phyloP scores from a whole-genome alignment of 2,329 filamentous ascomycete genomes.

The Didymella exigua region DNA sequence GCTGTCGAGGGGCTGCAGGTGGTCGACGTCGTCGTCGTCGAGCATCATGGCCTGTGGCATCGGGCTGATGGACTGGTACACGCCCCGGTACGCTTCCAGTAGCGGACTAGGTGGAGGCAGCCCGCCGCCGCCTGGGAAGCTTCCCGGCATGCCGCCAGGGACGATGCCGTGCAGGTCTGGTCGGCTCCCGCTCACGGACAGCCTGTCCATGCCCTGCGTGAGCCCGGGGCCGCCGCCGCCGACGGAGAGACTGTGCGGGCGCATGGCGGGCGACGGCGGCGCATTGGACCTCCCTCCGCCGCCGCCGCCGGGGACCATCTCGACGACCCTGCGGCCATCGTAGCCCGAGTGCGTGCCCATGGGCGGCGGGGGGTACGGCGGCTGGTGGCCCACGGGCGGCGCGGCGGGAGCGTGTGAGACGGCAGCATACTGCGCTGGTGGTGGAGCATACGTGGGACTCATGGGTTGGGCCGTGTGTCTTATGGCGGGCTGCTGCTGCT shows the following conservation, averaged over 20 bases:
- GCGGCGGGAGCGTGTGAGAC: constrained; percentile 30
- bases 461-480: constrained; percentile 36
- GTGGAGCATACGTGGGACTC: constrained; percentile 22
- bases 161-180: constrained; percentile 38
- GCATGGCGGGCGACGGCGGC: constrained; percentile 41
- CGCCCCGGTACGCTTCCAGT: constrained; percentile 89
- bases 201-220: constrained; percentile 51
- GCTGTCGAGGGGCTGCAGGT: constrained; percentile 44
- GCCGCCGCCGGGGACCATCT: constrained; percentile 50
- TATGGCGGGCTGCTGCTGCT: constrained; percentile 27
- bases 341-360: constrained; percentile 39
- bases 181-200: constrained; percentile 54
- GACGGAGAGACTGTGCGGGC: constrained; percentile 34
- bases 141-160: constrained; percentile 38
- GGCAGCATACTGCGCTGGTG: constrained; percentile 30
- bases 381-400: constrained; percentile 22
- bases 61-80: constrained; percentile 91
- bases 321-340: constrained; percentile 47
- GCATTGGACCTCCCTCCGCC: constrained; percentile 33
- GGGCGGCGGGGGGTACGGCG: constrained; percentile 40
- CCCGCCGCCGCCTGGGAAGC: constrained; percentile 25
- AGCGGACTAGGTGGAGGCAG: constrained; percentile 79
- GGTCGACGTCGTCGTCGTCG: constrained; percentile 56
- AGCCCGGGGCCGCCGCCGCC: constrained; percentile 42
- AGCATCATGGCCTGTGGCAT: constrained; percentile 83